Base-by-base conservation (phyloP, 768 basidiomycete species). In the Leccinum olivaceopallidum region DNA sequence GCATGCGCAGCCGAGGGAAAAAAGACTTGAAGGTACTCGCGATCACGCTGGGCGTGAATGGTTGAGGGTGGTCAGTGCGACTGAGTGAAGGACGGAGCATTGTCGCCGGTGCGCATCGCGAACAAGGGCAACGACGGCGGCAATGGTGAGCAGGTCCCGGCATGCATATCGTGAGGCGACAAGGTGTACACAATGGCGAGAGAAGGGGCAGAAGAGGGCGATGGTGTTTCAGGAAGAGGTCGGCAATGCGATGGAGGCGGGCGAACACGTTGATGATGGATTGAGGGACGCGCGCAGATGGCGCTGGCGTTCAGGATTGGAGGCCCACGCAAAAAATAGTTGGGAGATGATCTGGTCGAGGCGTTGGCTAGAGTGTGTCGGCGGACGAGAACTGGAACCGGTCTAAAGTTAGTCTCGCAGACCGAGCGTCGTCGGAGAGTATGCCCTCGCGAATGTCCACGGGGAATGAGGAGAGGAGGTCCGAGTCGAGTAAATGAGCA, bases 121-220 rank as follows among this genome's bases (percentile, higher is more conserved):
- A 32, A 32, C 32, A 32, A 32, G 32, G 32, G 32, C 32, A 76
- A 1, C 0, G 95, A 86, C 5, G 86, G 32, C 84, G 0, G 94
- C 91, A 3, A 99, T 82, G 0, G 95, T 92, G 49, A 92, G 87
- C 9, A 99, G 78, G 0, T 97, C 97, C 69, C 90, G 32, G 32
- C 87, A 69, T 98, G 88, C 0, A 96, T 99, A 78, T 99, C 26
- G 97, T 98, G 0, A 97, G 97, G 0, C 96, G 96, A 32, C 32
- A 32, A 32, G 47, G 98, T 94, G 67, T 99, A 96, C 81, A 98
- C 88, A 72, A 95, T 89, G 67, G 98, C 32, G 32, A 32, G 32
- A 32, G 32, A 32, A 32, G 32, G 32, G 32, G 32, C 32, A 32
- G 30, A 30, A 32, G 32, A 32, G 32, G 32, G 78, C 65, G 87